Conservation (phyloP, 768 basidiomycete genomes). For the Kwoniella heveanensis region DNA sequence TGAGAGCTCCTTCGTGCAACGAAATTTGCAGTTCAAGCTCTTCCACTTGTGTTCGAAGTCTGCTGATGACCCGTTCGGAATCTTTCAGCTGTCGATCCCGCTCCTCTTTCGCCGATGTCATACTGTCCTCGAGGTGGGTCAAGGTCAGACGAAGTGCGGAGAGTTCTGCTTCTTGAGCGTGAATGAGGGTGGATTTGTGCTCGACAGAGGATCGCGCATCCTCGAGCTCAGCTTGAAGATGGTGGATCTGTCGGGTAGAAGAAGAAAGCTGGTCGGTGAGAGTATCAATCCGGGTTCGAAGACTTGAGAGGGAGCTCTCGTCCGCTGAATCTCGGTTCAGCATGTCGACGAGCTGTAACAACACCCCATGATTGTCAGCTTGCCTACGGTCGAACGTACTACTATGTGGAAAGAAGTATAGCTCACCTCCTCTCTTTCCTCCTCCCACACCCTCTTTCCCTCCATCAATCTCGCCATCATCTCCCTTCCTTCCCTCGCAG, state of each 20-base stretch:
- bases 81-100: conserved; percentile 24
- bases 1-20: conserved; percentile 13
- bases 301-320: conserved; percentile 2
- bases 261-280: conserved; percentile 16
- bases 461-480: conserved; percentile 18
- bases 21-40: conserved; percentile 20
- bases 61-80: conserved; percentile 9
- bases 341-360: conserved; percentile 21
- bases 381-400: background rate
- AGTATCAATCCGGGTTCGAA: background rate
- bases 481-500: conserved; percentile 13
- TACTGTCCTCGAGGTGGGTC: conserved; percentile 15
- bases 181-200: conserved; percentile 12
- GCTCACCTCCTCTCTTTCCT: conserved; percentile 28
- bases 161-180: conserved; percentile 30
- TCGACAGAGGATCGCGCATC: conserved; percentile 7
- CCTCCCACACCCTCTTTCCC: conserved; percentile 20
- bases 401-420: background rate
- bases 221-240: conserved; percentile 21
- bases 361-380: background rate
- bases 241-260: background rate
- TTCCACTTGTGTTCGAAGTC: conserved; percentile 12
- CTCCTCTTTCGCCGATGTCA: background rate
- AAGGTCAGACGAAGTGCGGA: conserved; percentile 12
- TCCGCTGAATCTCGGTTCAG: conserved; percentile 15